Evolutionary conservation across 2,329 filamentous ascomycete genomes (phyloP).

Genomic region (Colletotrichum karsti): DNA sequence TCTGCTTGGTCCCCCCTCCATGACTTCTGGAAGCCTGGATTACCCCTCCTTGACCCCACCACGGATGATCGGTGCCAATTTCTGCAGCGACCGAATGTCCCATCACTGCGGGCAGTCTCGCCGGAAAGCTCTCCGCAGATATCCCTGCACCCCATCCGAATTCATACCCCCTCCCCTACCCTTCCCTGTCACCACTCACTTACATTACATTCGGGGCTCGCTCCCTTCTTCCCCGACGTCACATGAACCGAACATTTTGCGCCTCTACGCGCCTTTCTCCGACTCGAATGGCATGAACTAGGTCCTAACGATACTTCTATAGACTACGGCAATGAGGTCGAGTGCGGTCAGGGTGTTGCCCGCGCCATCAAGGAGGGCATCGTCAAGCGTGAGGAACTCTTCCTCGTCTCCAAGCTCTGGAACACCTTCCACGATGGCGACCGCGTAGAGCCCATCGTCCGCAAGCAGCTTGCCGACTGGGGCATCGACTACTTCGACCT

Average conservation of each 20-base stretch:
- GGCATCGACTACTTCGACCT: slow-evolving; percentile 90
- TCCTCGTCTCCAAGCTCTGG: slow-evolving; percentile 94
- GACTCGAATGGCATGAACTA: neutral
- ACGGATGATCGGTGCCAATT: slow-evolving; percentile 16
- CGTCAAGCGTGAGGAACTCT: slow-evolving; percentile 86
- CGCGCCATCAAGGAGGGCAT: slow-evolving; percentile 84
- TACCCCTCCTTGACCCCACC: slow-evolving; percentile 31
- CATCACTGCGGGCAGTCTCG: slow-evolving; percentile 1
- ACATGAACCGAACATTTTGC: neutral
- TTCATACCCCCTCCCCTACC: slow-evolving; percentile 5
- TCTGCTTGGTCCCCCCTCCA: slow-evolving; percentile 8
- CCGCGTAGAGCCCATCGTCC: slow-evolving; percentile 77
- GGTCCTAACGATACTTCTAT: neutral
- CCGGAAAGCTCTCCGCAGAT: slow-evolving; percentile 26
- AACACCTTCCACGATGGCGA: slow-evolving; percentile 88
- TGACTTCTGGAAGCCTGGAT: neutral
- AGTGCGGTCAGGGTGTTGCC: slow-evolving; percentile 78
- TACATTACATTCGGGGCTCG: slow-evolving; percentile 20
- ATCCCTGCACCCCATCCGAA: neutral
- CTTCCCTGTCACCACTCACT: neutral
- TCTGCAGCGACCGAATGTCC: slow-evolving; percentile 10
- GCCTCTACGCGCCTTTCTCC: neutral
- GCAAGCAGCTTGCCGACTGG: slow-evolving; percentile 83
- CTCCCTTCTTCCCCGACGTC: neutral
- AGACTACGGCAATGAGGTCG: slow-evolving; percentile 88